A percentile compares a stretch with the other conserved stretches of the same genome.
Conservation (phyloP, 2,329 filamentous ascomycete genomes). For the Pestalotiopsis sp. region DNA sequence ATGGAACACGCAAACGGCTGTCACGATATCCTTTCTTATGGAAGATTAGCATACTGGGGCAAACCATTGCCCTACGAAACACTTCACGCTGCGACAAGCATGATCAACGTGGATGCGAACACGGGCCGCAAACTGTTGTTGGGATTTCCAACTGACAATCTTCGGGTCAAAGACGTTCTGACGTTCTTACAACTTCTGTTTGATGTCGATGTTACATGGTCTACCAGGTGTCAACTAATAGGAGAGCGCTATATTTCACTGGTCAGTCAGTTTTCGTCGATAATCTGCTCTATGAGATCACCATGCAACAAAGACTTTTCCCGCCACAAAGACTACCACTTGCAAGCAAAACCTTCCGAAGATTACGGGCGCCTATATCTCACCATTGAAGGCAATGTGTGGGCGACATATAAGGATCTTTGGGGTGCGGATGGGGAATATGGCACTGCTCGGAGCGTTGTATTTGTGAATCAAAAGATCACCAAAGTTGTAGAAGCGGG, state of each 20-base stretch:
- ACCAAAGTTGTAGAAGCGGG: background rate
- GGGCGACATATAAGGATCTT: background rate
- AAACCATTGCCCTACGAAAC: background rate
- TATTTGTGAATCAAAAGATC: background rate
- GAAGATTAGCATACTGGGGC: background rate
- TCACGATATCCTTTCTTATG: no score
- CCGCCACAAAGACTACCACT: no score
- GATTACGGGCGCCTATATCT: no score
- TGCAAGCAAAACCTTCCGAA: no score
- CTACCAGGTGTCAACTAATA: no score
- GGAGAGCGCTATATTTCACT: background rate
- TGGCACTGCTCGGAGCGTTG: background rate
- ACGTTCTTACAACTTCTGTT: background rate
- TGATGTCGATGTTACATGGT: background rate
- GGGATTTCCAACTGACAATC: background rate
- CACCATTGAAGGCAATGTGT: background rate
- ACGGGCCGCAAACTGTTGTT: background rate
- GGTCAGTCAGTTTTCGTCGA: background rate
- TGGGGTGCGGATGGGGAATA: background rate
- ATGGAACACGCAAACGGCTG: background rate
- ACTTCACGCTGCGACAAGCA: background rate
- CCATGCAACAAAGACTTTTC: background rate
- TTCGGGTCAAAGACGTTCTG: background rate
- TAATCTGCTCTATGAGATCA: background rate
- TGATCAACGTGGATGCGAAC: background rate